Conservation (phyloP, 441 rosid species). For the Syzygium syzygioides region DNA sequence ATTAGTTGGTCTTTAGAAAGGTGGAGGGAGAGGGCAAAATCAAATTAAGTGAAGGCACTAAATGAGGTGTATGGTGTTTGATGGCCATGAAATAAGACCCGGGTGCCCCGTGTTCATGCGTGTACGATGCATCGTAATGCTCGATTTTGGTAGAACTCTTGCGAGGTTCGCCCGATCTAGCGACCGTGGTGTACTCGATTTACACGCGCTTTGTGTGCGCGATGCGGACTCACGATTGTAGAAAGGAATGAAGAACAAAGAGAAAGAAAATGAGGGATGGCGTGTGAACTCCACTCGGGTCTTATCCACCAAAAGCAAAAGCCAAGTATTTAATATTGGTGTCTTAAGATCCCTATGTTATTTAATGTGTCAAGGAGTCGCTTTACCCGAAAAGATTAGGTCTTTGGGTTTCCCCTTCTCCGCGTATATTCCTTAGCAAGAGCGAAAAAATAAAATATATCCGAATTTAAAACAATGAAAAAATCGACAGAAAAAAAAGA, state of each 20-base stretch:
- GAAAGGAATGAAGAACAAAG: neutral
- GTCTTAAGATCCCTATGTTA: neutral
- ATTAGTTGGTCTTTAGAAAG: neutral
- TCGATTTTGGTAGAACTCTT: neutral
- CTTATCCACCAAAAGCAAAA: neutral
- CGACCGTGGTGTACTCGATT: accelerated
- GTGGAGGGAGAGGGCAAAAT: neutral
- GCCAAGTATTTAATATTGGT: neutral
- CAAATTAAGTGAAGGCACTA: neutral
- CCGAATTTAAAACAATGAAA: neutral
- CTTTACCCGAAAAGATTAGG: neutral
- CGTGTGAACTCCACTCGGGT: neutral
- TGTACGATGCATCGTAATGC: neutral
- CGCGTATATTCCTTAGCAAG: neutral
- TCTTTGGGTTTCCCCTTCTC: neutral
- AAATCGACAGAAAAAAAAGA: neutral
- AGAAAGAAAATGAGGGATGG: neutral
- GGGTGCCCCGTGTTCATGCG: neutral
- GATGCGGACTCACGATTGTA: neutral
- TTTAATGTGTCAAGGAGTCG: neutral
- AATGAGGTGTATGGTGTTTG: accelerated
- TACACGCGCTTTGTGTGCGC: accelerated
- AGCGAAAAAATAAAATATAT: neutral
- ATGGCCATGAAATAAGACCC: neutral
- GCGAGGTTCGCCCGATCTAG: neutral